Percentiles rank a stretch among this genome's conserved stretches.
Evolutionary conservation across 345 rosid genomes (phyloP).

Genomic region (Psidium guajava): DNA sequence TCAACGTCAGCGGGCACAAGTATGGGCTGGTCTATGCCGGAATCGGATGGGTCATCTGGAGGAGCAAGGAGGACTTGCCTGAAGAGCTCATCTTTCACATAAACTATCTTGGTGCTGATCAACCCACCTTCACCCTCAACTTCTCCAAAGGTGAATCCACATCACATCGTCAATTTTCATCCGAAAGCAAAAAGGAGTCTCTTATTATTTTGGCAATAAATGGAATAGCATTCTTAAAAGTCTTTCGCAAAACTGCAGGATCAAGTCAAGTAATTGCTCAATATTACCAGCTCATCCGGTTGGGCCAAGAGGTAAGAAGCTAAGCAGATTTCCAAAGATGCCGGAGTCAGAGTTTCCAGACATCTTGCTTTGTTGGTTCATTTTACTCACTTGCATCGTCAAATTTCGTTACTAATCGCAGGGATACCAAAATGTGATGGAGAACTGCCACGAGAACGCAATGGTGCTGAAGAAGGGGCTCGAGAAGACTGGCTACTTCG

Average conservation of each 20-base stretch:
- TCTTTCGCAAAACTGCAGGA: conserved; percentile 17
- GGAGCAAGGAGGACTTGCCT: conserved; percentile 71
- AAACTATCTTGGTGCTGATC: conserved; percentile 88
- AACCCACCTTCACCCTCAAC: conserved; percentile 92
- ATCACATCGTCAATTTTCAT: neutral
- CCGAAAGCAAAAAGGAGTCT: neutral
- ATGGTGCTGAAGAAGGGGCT: conserved; percentile 60
- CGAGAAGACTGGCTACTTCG: conserved; percentile 60
- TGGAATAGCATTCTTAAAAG: neutral
- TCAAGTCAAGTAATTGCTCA: conserved; percentile 74
- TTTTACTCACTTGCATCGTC: neutral
- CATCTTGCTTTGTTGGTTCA: neutral
- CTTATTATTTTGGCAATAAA: neutral
- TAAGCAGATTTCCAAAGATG: neutral
- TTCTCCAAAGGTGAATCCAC: conserved; percentile 60
- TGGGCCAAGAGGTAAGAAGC: conserved; percentile 58
- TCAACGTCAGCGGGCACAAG: conserved; percentile 87
- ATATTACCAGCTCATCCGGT: conserved; percentile 80
- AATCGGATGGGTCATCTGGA: conserved; percentile 93
- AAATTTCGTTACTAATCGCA: neutral
- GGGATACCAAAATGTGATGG: conserved; percentile 89
- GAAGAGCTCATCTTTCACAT: conserved; percentile 94
- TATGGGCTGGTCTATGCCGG: conserved; percentile 93
- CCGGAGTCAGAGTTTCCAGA: neutral
- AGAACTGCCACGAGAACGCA: conserved; percentile 71